Conservation (phyloP, 2,329 filamentous ascomycete genomes). For the Colletotrichum lindemuthianum region DNA sequence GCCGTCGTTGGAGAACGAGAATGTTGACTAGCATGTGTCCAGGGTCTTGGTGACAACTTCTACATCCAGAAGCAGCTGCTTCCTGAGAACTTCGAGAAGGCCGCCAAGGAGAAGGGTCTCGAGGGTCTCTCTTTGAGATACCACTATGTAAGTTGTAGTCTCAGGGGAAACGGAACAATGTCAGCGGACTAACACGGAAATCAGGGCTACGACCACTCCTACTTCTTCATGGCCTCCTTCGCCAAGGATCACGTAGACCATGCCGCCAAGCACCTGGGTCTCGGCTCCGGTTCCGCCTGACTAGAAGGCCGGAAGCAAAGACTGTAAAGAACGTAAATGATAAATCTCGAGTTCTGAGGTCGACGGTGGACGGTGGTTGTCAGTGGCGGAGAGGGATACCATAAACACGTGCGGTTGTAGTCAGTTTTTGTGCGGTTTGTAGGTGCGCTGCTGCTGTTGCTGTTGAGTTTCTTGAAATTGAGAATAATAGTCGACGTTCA, state of each 20-base stretch:
- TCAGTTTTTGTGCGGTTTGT: background rate
- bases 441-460: slow-evolving; percentile 1
- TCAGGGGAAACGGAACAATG: background rate
- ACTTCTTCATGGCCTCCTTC: slow-evolving; percentile 95
- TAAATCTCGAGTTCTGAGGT: background rate
- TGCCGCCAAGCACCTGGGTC: slow-evolving; percentile 82
- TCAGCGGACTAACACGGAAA: background rate
- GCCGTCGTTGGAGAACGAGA: too few relatives aligned
- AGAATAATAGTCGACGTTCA: slow-evolving; percentile 30
- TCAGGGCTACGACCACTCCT: slow-evolving; percentile 93
- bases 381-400: slow-evolving; percentile 18
- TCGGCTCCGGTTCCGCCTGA: slow-evolving; percentile 39
- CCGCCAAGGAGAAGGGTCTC: slow-evolving; percentile 79
- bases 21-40: background rate
- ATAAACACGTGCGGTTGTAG: slow-evolving; percentile 4
- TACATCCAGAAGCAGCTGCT: slow-evolving; percentile 94
- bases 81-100: slow-evolving; percentile 89
- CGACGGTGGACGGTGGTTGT: background rate
- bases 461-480: slow-evolving; percentile 33
- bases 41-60: slow-evolving; percentile 95
- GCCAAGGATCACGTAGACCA: slow-evolving; percentile 90
- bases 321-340: slow-evolving; percentile 23
- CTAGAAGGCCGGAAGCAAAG: slow-evolving; percentile 26
- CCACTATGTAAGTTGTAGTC: slow-evolving; percentile 69
- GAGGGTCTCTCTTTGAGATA: slow-evolving; percentile 81